These are phyloP conservation scores for Ogataea pignaliae DNA, from an alignment of 805 yeast genomes.

Conservation along the genomic window DNA sequence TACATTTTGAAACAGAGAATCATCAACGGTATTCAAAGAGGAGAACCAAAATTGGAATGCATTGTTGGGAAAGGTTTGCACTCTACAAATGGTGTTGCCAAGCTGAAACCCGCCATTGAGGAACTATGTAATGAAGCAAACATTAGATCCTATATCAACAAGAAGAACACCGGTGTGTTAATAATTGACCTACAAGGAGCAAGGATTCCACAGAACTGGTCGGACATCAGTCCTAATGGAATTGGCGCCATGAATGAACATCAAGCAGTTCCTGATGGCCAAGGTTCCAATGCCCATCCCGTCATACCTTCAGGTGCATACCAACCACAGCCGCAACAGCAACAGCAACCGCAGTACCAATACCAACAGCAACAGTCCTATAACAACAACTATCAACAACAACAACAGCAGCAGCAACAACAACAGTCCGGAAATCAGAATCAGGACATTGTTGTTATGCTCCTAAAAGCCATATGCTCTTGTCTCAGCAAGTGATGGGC, in stretches of 20 bases:
- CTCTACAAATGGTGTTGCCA: slow-evolving; percentile 76
- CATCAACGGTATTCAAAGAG: slow-evolving; percentile 52
- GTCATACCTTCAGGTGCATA: slow-evolving; percentile 1
- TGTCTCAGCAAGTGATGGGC: slow-evolving; percentile 5
- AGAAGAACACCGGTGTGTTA: slow-evolving; percentile 75
- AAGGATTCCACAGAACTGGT: slow-evolving; percentile 37
- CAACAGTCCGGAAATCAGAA: slow-evolving; percentile 9
- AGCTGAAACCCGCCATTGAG: slow-evolving; percentile 86
- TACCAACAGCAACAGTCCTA: slow-evolving; percentile 26
- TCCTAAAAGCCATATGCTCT: slow-evolving; percentile 6
- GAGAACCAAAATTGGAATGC: slow-evolving; percentile 64
- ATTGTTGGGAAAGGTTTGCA: slow-evolving; percentile 94
- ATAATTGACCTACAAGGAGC: slow-evolving; percentile 58
- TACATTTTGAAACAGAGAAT: slow-evolving; percentile 71
- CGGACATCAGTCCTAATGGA: slow-evolving; percentile 26
- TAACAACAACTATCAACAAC: slow-evolving; percentile 17
- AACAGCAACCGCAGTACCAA: slow-evolving; percentile 16
- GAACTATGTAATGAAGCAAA: slow-evolving; percentile 64
- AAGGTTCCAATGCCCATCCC: slow-evolving; percentile 3
- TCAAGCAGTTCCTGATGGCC: slow-evolving; percentile 20
- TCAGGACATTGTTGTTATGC: slow-evolving; percentile 3
- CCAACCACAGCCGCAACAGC: slow-evolving; percentile 1
- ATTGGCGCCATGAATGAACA: slow-evolving; percentile 30
- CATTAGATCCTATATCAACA: slow-evolving; percentile 58
- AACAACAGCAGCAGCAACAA: slow-evolving; percentile 20